Evolutionary conservation across 1,284 basidiomycete species (phyloP).

Genomic region (Termitomyces sp.): DNA sequence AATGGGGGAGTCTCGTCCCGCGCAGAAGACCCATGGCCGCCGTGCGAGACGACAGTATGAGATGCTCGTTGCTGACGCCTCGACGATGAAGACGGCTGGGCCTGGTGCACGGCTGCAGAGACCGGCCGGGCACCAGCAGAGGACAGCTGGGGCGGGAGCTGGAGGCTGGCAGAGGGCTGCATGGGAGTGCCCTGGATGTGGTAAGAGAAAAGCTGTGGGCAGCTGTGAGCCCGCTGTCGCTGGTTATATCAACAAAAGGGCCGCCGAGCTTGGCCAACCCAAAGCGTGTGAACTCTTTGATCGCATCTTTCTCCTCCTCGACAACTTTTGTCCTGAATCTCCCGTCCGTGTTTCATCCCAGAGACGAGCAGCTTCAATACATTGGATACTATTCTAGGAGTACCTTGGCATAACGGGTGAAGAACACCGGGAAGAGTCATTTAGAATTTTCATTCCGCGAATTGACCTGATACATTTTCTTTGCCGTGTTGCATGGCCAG

Average conservation of each 20-base stretch:
- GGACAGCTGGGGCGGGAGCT: conserved; percentile 22
- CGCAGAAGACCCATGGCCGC: conserved; percentile 18
- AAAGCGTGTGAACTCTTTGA: conserved; percentile 9
- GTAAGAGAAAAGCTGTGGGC: neutral
- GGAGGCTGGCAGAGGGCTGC: conserved; percentile 22
- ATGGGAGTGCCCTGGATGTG: conserved; percentile 10
- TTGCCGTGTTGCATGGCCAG: neutral
- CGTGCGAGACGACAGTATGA: conserved; percentile 33
- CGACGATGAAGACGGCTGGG: conserved; percentile 23
- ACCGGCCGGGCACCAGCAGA: conserved; percentile 23
- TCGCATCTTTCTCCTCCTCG: conserved; percentile 3
- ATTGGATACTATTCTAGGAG: neutral
- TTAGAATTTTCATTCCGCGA: neutral
- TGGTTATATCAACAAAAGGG: conserved; percentile 6
- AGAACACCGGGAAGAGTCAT: neutral
- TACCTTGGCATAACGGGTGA: neutral
- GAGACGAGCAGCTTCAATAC: neutral
- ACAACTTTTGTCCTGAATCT: neutral
- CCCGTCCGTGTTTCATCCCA: neutral
- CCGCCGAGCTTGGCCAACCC: neutral
- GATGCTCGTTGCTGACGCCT: conserved; percentile 37
- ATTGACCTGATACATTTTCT: neutral
- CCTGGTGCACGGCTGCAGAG: conserved; percentile 27
- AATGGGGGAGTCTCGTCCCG: conserved; percentile 35
- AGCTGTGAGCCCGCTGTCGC: conserved; percentile 5